Evolutionary conservation across 345 rosid species (phyloP).

Genomic region (Brassica cretica): DNA sequence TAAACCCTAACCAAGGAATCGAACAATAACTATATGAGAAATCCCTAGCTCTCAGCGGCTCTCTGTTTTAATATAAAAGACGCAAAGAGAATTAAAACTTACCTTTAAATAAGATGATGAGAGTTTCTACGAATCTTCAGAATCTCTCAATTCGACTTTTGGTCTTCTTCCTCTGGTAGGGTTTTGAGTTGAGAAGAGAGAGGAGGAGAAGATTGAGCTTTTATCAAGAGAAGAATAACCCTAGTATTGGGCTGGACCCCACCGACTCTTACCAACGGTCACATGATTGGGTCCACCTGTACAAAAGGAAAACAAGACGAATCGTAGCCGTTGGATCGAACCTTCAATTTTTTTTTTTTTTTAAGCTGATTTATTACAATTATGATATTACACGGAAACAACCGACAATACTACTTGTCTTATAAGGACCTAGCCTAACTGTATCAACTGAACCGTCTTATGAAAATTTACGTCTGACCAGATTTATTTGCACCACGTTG

Average conservation of each 20-base stretch:
- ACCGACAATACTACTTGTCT: no score
- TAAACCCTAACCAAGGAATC: not conserved
- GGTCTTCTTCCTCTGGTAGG: not conserved
- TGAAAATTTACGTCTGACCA: no score
- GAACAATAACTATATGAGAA: not conserved
- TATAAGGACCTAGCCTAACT: no score
- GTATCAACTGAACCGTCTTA: no score
- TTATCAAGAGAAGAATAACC: slow-evolving; percentile 21
- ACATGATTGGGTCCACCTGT: slow-evolving; percentile 31
- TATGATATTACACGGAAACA: no score
- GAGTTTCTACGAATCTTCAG: not conserved
- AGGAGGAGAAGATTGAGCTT: slow-evolving; percentile 14
- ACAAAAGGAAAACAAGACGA: not conserved
- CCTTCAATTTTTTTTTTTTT: not conserved
- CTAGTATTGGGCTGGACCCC: slow-evolving; percentile 33
- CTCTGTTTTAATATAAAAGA: not conserved
- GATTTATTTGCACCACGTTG: no score
- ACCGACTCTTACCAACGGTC: slow-evolving; percentile 53
- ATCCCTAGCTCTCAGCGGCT: not conserved
- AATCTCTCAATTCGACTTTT: not conserved
- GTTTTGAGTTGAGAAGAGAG: not conserved
- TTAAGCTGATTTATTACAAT: no score
- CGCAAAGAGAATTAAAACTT: not conserved
- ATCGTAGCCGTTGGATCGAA: slow-evolving; percentile 52
- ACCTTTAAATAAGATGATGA: slow-evolving; percentile 24